A percentile compares a stretch with the other conserved stretches of the same genome.
Evolutionary conservation across 2,329 filamentous ascomycete genomes (phyloP).

Genomic region (Phoma sp.): DNA sequence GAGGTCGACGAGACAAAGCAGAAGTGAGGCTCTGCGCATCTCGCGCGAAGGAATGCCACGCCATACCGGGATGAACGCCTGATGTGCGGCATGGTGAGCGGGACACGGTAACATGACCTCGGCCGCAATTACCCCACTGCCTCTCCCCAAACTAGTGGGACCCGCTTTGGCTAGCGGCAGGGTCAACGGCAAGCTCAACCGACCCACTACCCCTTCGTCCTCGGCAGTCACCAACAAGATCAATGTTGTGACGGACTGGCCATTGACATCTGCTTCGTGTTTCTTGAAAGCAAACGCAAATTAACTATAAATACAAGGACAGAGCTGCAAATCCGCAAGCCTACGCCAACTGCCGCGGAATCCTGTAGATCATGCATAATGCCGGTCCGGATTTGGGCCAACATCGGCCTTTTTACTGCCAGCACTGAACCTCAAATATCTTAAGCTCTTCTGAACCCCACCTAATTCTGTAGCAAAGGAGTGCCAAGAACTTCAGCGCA

Average conservation of each 20-base stretch:
- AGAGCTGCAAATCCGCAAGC: too few relatives aligned
- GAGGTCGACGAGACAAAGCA: not conserved
- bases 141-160: conserved; percentile 7
- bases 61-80: conserved; percentile 9
- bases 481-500: too few relatives aligned
- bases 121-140: conserved; percentile 9
- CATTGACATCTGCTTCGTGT: too few relatives aligned
- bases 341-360: not conserved
- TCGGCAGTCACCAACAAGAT: not conserved
- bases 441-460: too few relatives aligned
- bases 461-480: too few relatives aligned
- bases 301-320: too few relatives aligned
- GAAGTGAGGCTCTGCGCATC: not conserved
- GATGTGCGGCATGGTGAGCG: conserved; percentile 5
- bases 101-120: conserved; percentile 19
- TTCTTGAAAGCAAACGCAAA: too few relatives aligned
- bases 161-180: not conserved
- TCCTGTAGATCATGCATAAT: not conserved
- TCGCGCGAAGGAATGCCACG: conserved; percentile 10
- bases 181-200: conserved; percentile 1
- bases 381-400: conserved; percentile 6
- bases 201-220: not conserved
- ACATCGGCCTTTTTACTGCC: not conserved
- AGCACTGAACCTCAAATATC: too few relatives aligned
- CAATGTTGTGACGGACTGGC: too few relatives aligned